A percentile compares a stretch with the other conserved stretches of the same genome.
phyloP scores from a whole-genome alignment of 257 asterid species.

The Solanum virginianum region DNA sequence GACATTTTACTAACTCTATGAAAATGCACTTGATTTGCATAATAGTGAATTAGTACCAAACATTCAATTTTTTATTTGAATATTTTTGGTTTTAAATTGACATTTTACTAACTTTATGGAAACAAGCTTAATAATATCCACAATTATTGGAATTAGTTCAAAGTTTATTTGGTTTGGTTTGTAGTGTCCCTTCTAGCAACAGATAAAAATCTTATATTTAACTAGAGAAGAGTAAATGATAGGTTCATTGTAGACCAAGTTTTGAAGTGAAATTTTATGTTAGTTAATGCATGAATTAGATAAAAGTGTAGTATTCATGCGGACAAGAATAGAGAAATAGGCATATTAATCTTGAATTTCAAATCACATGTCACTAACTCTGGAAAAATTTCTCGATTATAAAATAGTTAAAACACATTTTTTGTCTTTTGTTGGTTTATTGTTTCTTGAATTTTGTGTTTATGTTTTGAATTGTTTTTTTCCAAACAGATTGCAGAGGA shows the following conservation, averaged over 20 bases:
- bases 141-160: neutral
- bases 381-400: no score
- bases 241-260: neutral
- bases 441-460: neutral
- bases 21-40: neutral
- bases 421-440: no score
- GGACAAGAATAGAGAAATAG: no score
- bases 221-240: neutral
- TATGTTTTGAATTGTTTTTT: neutral
- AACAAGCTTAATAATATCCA: neutral
- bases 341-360: no score
- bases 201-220: neutral
- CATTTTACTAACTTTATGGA: neutral
- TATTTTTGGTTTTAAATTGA: neutral
- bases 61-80: neutral
- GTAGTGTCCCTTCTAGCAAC: neutral
- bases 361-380: no score
- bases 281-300: neutral
- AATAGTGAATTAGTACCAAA: neutral
- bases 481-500: conserved; percentile 64
- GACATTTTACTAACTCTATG: neutral
- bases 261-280: neutral
- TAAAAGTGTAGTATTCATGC: no score
- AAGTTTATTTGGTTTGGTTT: neutral
- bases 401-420: no score